These are phyloP conservation scores for Talaromyces trachyspermus DNA, from an alignment of 495 filamentous ascomycete species.

Conservation along the genomic window DNA sequence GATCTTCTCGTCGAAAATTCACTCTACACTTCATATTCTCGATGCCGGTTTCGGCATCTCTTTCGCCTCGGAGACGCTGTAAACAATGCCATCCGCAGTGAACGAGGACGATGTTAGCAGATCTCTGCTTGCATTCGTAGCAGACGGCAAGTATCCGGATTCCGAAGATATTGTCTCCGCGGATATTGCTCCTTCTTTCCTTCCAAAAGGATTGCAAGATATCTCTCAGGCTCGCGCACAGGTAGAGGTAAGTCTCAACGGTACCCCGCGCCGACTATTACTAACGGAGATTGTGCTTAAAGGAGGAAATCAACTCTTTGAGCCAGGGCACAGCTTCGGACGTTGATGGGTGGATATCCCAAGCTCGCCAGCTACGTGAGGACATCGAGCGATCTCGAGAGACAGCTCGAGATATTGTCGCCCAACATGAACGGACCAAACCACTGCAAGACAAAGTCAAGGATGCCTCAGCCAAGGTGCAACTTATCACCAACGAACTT, in stretches of 20 bases:
- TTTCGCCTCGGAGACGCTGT: neutral
- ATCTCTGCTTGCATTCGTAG: slow-evolving; percentile 64
- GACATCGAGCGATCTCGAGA: slow-evolving; percentile 69
- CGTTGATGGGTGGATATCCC: slow-evolving; percentile 74
- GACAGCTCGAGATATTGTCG: slow-evolving; percentile 67
- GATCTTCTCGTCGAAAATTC: neutral
- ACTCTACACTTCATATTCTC: too few species aligned
- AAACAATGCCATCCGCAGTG: slow-evolving; percentile 3
- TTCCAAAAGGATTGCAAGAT: slow-evolving; percentile 56
- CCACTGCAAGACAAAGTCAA: slow-evolving; percentile 50
- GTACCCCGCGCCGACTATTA: neutral
- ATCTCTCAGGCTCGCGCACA: slow-evolving; percentile 58
- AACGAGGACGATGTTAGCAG: slow-evolving; percentile 43
- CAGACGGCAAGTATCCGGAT: slow-evolving; percentile 66
- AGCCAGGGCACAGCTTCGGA: slow-evolving; percentile 69
- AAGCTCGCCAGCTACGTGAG: slow-evolving; percentile 72
- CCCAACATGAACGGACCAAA: slow-evolving; percentile 58
- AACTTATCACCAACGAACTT: slow-evolving; percentile 66
- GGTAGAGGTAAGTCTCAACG: slow-evolving; percentile 51
- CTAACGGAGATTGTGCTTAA: slow-evolving; percentile 5
- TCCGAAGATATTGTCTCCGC: slow-evolving; percentile 60
- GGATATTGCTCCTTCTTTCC: slow-evolving; percentile 46
- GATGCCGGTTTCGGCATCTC: neutral
- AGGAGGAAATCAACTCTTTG: slow-evolving; percentile 63
- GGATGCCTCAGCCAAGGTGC: slow-evolving; percentile 62